phyloP scores from a whole-genome alignment of 495 filamentous ascomycete species.

The Aspergillus sclerotiicarbonarius region DNA sequence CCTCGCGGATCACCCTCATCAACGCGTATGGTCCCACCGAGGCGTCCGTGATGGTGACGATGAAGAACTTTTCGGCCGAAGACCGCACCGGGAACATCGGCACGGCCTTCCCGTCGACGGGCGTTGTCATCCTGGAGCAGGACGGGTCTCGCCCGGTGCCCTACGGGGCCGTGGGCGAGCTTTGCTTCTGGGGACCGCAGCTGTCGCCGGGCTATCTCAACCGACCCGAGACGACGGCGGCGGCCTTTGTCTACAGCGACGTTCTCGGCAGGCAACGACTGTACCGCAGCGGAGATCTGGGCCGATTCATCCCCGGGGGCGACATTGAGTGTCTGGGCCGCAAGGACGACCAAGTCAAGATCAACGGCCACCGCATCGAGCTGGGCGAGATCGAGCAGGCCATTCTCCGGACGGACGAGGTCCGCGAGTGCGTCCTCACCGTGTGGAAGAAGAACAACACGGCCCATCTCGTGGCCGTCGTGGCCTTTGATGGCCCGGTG shows the following conservation, averaged over 20 bases:
- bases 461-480: not conserved
- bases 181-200: constrained; percentile 6
- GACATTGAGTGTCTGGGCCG: constrained; percentile 6
- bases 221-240: not conserved
- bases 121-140: constrained; percentile 7
- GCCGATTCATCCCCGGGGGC: constrained; percentile 3
- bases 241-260: constrained; percentile 1
- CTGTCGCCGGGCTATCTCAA: constrained; percentile 9
- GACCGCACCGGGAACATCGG: not conserved
- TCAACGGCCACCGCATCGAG: constrained; percentile 13
- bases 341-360: constrained; percentile 12
- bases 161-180: constrained; percentile 6
- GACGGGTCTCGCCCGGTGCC: not conserved
- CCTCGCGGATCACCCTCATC: constrained; percentile 1
- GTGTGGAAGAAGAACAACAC: not conserved
- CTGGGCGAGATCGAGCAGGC: constrained; percentile 12
- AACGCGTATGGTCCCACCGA: constrained; percentile 13
- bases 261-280: not conserved
- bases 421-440: constrained; percentile 3
- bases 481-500: not conserved
- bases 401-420: constrained; percentile 4
- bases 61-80: not conserved
- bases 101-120: not conserved
- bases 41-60: constrained; percentile 4
- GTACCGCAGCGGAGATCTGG: constrained; percentile 13